Evolutionary conservation across 164 flowering plant species (phyloP).

Genomic region (Cinnamomum chago): DNA sequence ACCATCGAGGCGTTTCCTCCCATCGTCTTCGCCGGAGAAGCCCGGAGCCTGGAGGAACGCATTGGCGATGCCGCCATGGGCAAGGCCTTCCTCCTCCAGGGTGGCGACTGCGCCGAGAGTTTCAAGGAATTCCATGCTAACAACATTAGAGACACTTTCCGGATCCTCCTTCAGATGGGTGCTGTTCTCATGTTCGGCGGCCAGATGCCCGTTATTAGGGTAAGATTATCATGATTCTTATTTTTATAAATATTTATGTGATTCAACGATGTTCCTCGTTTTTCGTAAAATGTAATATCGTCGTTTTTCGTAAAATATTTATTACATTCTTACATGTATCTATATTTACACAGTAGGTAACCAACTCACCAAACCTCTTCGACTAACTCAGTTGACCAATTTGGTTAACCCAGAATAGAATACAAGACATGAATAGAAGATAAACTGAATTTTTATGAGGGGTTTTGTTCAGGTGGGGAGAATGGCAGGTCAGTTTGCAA

Average conservation of each 20-base stretch:
- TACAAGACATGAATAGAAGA: no score
- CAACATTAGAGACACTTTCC: constrained; percentile 82
- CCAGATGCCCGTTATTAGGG: constrained; percentile 86
- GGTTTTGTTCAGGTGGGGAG: constrained; percentile 61
- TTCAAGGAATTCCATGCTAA: constrained; percentile 89
- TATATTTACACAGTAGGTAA: not conserved
- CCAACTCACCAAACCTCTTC: not conserved
- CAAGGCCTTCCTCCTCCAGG: constrained; percentile 74
- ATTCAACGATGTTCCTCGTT: no score
- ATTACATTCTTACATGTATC: not conserved
- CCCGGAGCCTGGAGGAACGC: constrained; percentile 66
- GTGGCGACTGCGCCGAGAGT: constrained; percentile 94
- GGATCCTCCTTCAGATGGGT: constrained; percentile 84
- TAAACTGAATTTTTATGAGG: not conserved
- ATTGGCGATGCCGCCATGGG: constrained; percentile 81
- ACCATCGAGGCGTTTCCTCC: constrained; percentile 80
- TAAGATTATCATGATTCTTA: constrained; percentile 3
- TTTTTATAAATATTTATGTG: no score
- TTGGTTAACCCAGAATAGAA: not conserved
- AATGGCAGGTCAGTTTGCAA: constrained; percentile 98
- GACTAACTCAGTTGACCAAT: no score
- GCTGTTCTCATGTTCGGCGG: constrained; percentile 87
- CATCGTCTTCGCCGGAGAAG: constrained; percentile 89
- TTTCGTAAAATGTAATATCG: no score
- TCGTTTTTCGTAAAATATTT: no score